Evolutionary conservation across 1,284 basidiomycete genomes (phyloP), one percentile per base, ranked within the genome.

Genomic region (Irpex sp.): DNA sequence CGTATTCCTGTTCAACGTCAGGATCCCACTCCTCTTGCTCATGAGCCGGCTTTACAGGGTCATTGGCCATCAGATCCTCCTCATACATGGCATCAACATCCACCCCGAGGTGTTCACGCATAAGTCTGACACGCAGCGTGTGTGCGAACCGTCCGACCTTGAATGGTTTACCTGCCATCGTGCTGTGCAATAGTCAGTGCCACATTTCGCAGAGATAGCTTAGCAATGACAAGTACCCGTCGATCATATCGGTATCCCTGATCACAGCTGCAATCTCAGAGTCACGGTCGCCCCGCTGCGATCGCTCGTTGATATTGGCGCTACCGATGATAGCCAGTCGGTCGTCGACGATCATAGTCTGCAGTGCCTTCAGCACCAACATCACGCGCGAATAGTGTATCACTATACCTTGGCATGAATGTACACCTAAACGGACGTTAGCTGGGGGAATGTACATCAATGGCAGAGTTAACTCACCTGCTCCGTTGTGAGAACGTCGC

Each of bases 271-370:
- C 93, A 19, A 99, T 77, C 74, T 99, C 97, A 4, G 96, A 98
- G 76, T 99, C 97, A 51, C 97, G 89, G 75, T 99, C 97, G 46
- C 97, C 97, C 21, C 94, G 84, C 74, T 95, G 94, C 36, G 94
- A 97, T 37, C 97, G 88, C 76, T 99, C 97, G 73, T 99, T 99
- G 81, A 99, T 97, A 74, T 99, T 99, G 17, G 97, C 97, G 63
- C 95, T 97, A n/a, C 97, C 97, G 69, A 98, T 98, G 67, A 99
- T 94, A n/a, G 90, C 96, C 51, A 97, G 81, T 37, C 95, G 89
- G 72, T 99, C 97, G 74, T 99, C 97, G 8, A 98, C 95, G 61
- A 99, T 90, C 80, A 97, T 96, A 33, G 89, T 74, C 76, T 86
- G 68, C 8, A 55, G 36, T 33, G 13, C 31, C 13, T 39, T 37